Evolutionary conservation across 2,329 filamentous ascomycete genomes (phyloP).

Genomic region (Macrophomina pseudophaseolina): DNA sequence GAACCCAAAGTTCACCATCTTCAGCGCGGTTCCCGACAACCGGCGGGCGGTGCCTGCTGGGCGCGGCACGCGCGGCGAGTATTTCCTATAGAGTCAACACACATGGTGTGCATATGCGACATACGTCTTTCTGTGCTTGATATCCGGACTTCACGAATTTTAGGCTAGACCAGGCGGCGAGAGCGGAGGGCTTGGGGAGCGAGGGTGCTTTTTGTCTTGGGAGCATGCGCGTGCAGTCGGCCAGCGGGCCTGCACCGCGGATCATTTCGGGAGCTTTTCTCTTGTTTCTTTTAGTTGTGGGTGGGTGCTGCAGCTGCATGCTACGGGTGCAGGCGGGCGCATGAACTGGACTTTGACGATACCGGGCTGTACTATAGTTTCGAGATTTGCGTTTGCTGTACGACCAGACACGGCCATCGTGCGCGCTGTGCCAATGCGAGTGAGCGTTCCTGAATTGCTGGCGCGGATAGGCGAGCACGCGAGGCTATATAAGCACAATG

Average conservation of each 20-base stretch:
- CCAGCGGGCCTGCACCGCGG: slow-evolving; percentile 12
- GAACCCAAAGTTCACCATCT: slow-evolving; percentile 90
- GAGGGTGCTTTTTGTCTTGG: slow-evolving; percentile 1
- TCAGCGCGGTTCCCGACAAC: slow-evolving; percentile 86
- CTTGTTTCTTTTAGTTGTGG: slow-evolving; percentile 17
- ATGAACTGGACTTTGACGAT: slow-evolving; percentile 16
- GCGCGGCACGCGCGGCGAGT: slow-evolving; percentile 55
- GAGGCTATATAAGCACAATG: slow-evolving; percentile 1
- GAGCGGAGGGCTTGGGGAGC: slow-evolving; percentile 16
- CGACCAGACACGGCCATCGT: slow-evolving; percentile 8
- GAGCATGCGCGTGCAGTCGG: slow-evolving; percentile 18
- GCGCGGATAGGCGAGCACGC: neutral
- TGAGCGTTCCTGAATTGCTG: neutral
- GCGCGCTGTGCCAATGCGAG: neutral
- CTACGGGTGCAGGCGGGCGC: slow-evolving; percentile 22
- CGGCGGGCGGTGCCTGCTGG: slow-evolving; percentile 78
- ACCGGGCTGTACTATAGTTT: slow-evolving; percentile 27
- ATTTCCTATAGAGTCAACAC: slow-evolving; percentile 51
- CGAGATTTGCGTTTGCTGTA: slow-evolving; percentile 11
- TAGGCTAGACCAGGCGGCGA: slow-evolving; percentile 25
- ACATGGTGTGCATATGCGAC: slow-evolving; percentile 26
- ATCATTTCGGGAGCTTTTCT: slow-evolving; percentile 10
- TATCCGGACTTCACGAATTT: slow-evolving; percentile 26
- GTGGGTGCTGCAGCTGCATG: slow-evolving; percentile 20
- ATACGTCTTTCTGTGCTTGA: slow-evolving; percentile 28